These are phyloP conservation scores for Vitis vinifera DNA, from an alignment of 164 flowering plant genomes.

Conservation along the genomic window DNA sequence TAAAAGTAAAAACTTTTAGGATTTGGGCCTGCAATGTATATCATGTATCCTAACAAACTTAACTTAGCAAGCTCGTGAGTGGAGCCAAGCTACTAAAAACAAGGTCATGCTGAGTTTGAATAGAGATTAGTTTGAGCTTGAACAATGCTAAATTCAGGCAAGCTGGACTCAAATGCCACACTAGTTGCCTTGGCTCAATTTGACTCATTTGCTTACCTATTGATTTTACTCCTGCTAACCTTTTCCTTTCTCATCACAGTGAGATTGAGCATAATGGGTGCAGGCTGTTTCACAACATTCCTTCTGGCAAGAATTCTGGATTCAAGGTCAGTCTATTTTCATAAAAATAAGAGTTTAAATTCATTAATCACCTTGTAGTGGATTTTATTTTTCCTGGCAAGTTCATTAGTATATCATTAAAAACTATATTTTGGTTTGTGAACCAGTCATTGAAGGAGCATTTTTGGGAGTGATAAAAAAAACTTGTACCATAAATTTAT, in stretches of 20 bases:
- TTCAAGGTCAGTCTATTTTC: constrained; percentile 64
- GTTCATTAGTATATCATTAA: background rate
- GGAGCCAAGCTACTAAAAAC: too few species aligned
- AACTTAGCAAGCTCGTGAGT: too few species aligned
- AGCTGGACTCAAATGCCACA: too few species aligned
- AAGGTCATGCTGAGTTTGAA: too few species aligned
- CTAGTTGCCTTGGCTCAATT: too few species aligned
- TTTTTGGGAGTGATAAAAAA: background rate
- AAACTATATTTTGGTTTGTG: background rate
- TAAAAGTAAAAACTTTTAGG: too few species aligned
- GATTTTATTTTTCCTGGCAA: background rate
- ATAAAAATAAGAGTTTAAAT: background rate
- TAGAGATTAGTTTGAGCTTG: too few species aligned
- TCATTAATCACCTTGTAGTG: background rate
- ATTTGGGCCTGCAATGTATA: too few species aligned
- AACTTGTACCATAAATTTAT: too few species aligned
- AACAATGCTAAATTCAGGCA: too few species aligned
- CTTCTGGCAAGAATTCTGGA: constrained; percentile 89
- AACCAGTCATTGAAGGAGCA: background rate
- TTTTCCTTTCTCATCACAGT: constrained; percentile 41
- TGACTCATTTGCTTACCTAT: too few species aligned
- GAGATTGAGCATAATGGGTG: constrained; percentile 83
- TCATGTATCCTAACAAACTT: too few species aligned
- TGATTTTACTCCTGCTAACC: background rate
- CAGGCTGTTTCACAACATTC: constrained; percentile 67